A percentile compares a stretch with the other conserved stretches of the same genome.
phyloP scores from a whole-genome alignment of 331 rosid species.

The Quercus tomentella region DNA sequence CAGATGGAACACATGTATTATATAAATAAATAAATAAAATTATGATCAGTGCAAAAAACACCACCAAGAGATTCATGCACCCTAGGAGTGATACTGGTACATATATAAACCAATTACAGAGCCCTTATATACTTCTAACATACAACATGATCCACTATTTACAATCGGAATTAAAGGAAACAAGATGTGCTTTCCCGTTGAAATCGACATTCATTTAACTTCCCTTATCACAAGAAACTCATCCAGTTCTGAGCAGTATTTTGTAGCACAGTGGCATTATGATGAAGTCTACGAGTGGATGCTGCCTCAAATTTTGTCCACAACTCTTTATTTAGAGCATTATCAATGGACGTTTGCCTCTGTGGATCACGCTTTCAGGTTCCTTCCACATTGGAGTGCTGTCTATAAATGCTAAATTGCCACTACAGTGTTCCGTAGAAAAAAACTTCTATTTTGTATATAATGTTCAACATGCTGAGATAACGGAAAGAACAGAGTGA shows the following conservation, averaged over 20 bases:
- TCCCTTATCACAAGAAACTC: conserved; percentile 57
- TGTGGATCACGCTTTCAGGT: conserved; percentile 40
- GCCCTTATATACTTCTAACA: not conserved
- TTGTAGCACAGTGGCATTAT: conserved; percentile 15
- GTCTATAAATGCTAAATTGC: conserved; percentile 30
- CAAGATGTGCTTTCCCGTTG: conserved; percentile 11
- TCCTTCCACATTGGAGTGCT: conserved; percentile 66
- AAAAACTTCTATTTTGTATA: not conserved
- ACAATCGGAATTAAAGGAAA: conserved; percentile 16
- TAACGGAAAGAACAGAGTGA: not conserved
- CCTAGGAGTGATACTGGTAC: not conserved
- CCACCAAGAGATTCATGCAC: not conserved
- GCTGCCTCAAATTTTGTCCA: conserved; percentile 93
- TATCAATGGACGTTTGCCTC: conserved; percentile 77
- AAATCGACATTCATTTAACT: conserved; percentile 12
- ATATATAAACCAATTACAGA: not conserved
- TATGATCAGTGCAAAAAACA: too few relatives aligned
- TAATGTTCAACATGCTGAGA: not conserved
- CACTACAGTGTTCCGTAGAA: conserved; percentile 32
- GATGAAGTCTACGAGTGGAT: conserved; percentile 28
- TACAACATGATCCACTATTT: conserved; percentile 1
- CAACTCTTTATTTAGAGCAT: conserved; percentile 78
- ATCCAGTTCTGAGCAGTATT: conserved; percentile 49
- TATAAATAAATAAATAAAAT: not conserved
- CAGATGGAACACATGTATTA: not conserved